Evolutionary conservation across 768 basidiomycete species (phyloP), one percentile per base, ranked within the genome.

Genomic region (Phylloporus scabripes): DNA sequence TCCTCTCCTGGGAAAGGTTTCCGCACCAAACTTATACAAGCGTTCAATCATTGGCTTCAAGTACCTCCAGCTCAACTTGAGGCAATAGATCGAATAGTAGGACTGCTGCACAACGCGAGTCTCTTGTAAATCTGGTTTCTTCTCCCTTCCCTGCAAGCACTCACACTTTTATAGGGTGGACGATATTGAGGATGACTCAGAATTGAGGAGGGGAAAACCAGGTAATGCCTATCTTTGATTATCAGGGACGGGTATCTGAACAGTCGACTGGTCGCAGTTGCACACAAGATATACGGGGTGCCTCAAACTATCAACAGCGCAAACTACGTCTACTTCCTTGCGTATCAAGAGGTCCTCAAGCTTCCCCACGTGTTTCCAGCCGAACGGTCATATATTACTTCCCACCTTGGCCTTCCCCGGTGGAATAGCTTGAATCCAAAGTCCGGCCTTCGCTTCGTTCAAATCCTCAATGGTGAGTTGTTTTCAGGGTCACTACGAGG

Each of bases 261-360:
- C 26, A 9, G 8, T 6, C 12, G 17, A 0, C 17, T 23, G 23
- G 15, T 46, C 39, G n/a, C 18, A 85, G 94, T 93, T n/a, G 83
- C 94, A 0, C 94, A 99, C 70, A 92, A 88, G 74, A 93, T 99
- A 56, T 99, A 92, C 59, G 95, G 95, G 3, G 74, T 96, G 2
- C 91, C 95, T 1, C 94, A 97, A 65, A 95, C 94, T 0, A 92
- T 99, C 69, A 99, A 99, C 65, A 82, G 86, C 4, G 94, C 95
- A 1, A 97, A 96, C 68, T 97, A 97, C 59, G 92, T 92, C 33
- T 97, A 95, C 63, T 99, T 98, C 64, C 81, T 92, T 34, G 95
- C 93, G 0, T 92, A 85, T 62, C 78, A 92, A 55, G 89, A 94
- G 54, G 76, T 91, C 1, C 81, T 86, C 54, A 71, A 54, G 52